Evolutionary conservation across 768 basidiomycete genomes (phyloP), one percentile per base, ranked within the genome.

Genomic region (Rhizopogon vulgaris): DNA sequence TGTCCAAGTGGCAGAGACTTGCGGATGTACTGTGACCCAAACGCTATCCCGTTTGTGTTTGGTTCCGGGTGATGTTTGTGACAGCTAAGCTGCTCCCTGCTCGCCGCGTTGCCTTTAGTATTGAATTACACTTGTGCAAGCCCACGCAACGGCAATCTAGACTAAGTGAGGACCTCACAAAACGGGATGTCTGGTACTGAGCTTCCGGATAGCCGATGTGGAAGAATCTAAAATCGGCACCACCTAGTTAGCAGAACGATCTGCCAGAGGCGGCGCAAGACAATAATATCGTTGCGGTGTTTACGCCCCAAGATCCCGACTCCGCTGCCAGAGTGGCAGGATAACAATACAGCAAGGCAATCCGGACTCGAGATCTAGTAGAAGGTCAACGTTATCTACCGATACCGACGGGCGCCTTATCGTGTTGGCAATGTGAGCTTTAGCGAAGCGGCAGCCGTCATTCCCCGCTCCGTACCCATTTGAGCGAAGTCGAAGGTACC

Each of bases 21-120:
- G 62, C 58, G 48, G 68, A 65, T 25, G 40, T 54, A 22, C 38
- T 68, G 39, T 56, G 55, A 49, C 57, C 65, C 60, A 59, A 17
- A 41, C 40, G 17, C 17, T 14, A 32, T 32, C 12, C 22, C 43
- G n/a, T 14, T 8, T 18, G 3, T 18, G 28, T 45, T 32, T 18
- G 17, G 41, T 18, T 28, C 28, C 8, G 22, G 12, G 17, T 1
- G 45, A 32, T 18, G 28, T 34, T 32, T 14, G 9, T 24, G 4
- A 46, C 32, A 15, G 22, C 28, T 12, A 18, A 30, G 30, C 30
- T 34, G 32, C 8, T 28, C 28, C 28, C 8, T 28, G 28, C 12
- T 22, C 18, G 34, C 14, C 30, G 15, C 15, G 7, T 24, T 43
- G 28, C 17, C 17, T 43, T 30, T 18, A 30, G 18, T 3, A 32